A percentile compares a stretch with the other conserved stretches of the same genome.
Evolutionary conservation across 768 basidiomycete genomes (phyloP).

Genomic region (Agaricus sinodeliciosus): DNA sequence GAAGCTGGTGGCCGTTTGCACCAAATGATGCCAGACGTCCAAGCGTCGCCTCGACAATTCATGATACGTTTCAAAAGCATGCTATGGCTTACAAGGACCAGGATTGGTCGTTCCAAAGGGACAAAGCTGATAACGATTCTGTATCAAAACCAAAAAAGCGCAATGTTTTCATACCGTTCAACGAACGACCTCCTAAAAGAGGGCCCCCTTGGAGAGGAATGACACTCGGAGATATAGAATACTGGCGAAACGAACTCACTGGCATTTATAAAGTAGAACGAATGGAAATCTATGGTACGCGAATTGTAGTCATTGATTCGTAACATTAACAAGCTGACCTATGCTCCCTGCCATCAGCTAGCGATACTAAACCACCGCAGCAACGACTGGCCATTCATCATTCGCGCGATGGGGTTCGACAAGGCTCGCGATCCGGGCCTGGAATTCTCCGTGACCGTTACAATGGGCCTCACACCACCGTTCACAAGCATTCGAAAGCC

Average conservation of each 20-base stretch:
- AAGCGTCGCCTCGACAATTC: constrained; percentile 11
- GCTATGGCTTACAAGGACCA: constrained; percentile 9
- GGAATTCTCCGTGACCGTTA: constrained; percentile 37
- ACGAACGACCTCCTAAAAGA: constrained; percentile 14
- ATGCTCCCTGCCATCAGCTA: neutral
- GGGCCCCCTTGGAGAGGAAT: constrained; percentile 37
- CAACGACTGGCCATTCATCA: constrained; percentile 63
- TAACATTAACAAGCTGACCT: neutral
- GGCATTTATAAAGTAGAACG: constrained; percentile 45
- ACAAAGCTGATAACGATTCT: constrained; percentile 12
- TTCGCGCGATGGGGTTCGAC: constrained; percentile 22
- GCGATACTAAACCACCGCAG: constrained; percentile 29
- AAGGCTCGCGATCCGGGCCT: neutral
- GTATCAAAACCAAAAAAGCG: neutral
- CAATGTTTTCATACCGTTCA: constrained; percentile 5
- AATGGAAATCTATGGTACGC: constrained; percentile 3
- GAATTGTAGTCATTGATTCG: neutral
- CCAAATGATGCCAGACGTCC: constrained; percentile 5
- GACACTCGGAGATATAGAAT: constrained; percentile 47
- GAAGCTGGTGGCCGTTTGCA: constrained; percentile 1
- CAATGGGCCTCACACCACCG: constrained; percentile 57
- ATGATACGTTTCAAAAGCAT: constrained; percentile 10
- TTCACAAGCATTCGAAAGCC: constrained; percentile 80
- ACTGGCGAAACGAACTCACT: constrained; percentile 59
- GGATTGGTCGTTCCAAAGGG: constrained; percentile 22